A percentile compares a stretch with the other conserved stretches of the same genome.
phyloP scores from a whole-genome alignment of 2,329 filamentous ascomycete species.

The Paraconiothyrium brasiliense region DNA sequence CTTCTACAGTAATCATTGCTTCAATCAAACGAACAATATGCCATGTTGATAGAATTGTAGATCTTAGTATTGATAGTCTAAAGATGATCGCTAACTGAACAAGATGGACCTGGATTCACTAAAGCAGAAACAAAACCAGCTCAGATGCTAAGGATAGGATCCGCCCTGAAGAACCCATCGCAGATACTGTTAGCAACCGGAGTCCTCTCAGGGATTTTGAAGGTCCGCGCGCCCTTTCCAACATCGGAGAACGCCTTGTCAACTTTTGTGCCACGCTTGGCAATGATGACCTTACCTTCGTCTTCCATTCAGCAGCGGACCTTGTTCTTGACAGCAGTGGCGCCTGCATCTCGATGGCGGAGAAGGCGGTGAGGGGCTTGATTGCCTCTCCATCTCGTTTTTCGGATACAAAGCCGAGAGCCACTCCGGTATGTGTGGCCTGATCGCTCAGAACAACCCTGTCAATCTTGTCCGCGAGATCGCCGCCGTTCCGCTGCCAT shows the following conservation, averaged over 20 bases:
- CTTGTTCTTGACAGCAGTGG: conserved; percentile 6
- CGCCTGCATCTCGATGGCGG: conserved; percentile 6
- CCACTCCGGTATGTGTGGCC: conserved; percentile 9
- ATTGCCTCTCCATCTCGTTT: conserved; percentile 12
- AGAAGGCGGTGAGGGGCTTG: conserved; percentile 2
- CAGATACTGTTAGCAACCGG: conserved; percentile 14
- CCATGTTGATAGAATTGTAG: not conserved
- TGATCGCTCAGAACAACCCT: conserved; percentile 9
- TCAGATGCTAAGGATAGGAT: not conserved
- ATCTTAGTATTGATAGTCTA: not conserved
- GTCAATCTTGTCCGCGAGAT: not conserved
- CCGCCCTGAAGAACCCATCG: conserved; percentile 13
- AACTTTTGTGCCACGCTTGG: not conserved
- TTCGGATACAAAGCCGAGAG: not conserved
- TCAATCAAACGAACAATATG: no score
- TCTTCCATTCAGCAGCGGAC: conserved; percentile 15
- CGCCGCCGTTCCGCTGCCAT: not conserved
- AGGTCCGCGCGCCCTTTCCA: conserved; percentile 11
- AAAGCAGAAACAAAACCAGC: not conserved
- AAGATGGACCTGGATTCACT: not conserved
- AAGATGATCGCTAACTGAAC: not conserved
- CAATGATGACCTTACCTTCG: conserved; percentile 1
- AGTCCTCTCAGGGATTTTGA: conserved; percentile 5
- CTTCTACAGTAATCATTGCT: no score
- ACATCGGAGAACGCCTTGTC: conserved; percentile 16